Base-by-base conservation (phyloP, 2,329 filamentous ascomycete species). In the Aspergillaceae sp. region DNA sequence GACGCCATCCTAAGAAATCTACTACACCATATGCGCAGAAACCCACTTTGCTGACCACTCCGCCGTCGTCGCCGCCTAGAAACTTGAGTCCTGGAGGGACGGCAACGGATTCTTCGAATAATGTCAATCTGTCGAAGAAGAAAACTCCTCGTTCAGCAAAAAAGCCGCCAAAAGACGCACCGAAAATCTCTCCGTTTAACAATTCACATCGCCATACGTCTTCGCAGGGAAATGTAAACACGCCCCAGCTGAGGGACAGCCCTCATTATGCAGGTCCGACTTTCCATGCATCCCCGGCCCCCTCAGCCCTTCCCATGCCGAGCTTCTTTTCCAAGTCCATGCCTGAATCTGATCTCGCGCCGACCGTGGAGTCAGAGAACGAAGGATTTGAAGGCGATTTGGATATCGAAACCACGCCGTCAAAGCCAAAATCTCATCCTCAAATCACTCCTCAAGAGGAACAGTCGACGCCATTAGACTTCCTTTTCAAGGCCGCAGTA, bases 241-340 rank as follows among this genome's bases (percentile, higher is more conserved):
- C 75, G 40, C 65, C 67, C 42, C 68, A 68, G 8, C 33, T 57
- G 37, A 67, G 65, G 42, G 63, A 68, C 42, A 65, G 61, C 42
- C 53, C 64, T 8, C 65, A 66, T 40, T 98, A 95, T 68, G 92
- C 92, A 35, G 92, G 91, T 9, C 86, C 91, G 32, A 94, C 89
- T 4, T 98, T 97, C 65, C 90, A 96, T 66, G 87, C 89, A 36
- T 97, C 92, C 6, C 92, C 92, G 19, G 91, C 90, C 1, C 86
- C 92, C 0, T 94, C 89, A 6, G 83, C 88, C 27, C 74, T 98
- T 30, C 92, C 92, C 0, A 85, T 96, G 48, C 92, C 92, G 7
- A 94, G 85, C 60, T 95, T 96, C 65, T 79, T 86, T 51, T 84
- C 85, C 29, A 90, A 85, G 58, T 82, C 87, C 0, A 75, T 86